Base-by-base conservation (phyloP, 2,329 filamentous ascomycete genomes). In the Paramyrothecium roridum region DNA sequence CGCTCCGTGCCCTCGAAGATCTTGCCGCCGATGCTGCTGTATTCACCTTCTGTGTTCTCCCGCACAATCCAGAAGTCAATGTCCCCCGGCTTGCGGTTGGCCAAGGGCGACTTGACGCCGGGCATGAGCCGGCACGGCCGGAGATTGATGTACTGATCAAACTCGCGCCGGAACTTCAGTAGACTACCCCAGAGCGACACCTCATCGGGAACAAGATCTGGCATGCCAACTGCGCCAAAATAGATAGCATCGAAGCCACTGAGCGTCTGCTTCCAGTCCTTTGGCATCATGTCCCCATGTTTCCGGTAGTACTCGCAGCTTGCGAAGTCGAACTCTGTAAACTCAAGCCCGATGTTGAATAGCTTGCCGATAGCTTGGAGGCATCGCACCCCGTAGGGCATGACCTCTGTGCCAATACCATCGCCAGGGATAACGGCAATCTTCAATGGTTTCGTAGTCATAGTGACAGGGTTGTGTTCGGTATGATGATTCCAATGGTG, bases 71-170 rank as follows among this genome's bases (percentile, higher is more conserved):
- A 83, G 78, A 85, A 88, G 71, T 88, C 83, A 1, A 88, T 78
- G 52, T 88, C 83, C 1, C 83, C 83, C 0, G 79, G 75, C 61
- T 76, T 73, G 55, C 80, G 71, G 54, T 77, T 74, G 0, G 72
- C 73, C 16, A 89, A 72, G 0, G 85, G 85, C 7, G 80, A 85
- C 46, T 75, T 70, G 1, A 84, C 84, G 8, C 85, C 85, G 1
- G 79, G 79, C 65, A 88, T 79, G 33, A 87, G 76, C 12, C 81
- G 80, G 2, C 83, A 86, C 0, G 86, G 87, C 1, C 87, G 79
- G 0, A 89, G 78, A 59, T 89, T 90, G 59, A 87, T 80, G 63
- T 88, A 89, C 63, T 89, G 85, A 57, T 88, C 85, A 48, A 89
- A 78, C 40, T 83, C 78, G 52, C 87, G 84, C 40, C 87, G 81